A percentile compares a stretch with the other conserved stretches of the same genome.
Conservation (phyloP, 1,284 basidiomycete species). For the Boletellus sp. region DNA sequence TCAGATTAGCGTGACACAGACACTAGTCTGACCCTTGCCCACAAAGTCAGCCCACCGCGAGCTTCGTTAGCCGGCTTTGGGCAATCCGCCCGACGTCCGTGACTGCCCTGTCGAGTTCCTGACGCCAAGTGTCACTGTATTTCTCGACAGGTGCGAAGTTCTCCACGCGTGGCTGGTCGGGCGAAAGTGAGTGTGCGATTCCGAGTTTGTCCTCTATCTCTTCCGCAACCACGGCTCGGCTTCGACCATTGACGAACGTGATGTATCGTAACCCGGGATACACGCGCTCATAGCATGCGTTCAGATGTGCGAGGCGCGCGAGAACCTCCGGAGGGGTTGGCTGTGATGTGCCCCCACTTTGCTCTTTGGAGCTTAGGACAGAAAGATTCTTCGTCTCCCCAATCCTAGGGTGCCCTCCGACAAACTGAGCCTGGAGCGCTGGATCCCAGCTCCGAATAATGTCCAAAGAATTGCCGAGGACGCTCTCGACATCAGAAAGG, state of each 20-base stretch:
- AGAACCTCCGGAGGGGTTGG: conserved; percentile 66
- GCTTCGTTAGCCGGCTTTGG: conserved; percentile 52
- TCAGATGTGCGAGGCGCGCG: conserved; percentile 61
- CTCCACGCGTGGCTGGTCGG: conserved; percentile 39
- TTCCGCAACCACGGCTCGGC: conserved; percentile 64
- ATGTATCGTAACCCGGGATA: conserved; percentile 82
- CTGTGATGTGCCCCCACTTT: conserved; percentile 44
- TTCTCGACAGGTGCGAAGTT: conserved; percentile 41
- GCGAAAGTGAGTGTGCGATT: conserved; percentile 46
- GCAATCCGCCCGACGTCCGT: conserved; percentile 73
- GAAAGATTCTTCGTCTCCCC: conserved; percentile 77
- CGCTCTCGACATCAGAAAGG: conserved; percentile 35
- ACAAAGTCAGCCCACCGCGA: conserved; percentile 13
- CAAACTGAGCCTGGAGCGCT: conserved; percentile 61
- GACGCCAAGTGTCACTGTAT: conserved; percentile 48
- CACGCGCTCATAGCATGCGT: conserved; percentile 68
- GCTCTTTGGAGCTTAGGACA: conserved; percentile 72
- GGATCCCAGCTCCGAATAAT: conserved; percentile 57
- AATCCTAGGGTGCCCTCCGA: conserved; percentile 84
- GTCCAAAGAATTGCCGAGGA: conserved; percentile 59
- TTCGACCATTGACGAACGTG: conserved; percentile 87
- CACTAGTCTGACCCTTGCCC: neutral
- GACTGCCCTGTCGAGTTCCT: conserved; percentile 71
- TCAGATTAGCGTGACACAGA: neutral
- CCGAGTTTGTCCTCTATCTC: conserved; percentile 74